phyloP scores from a whole-genome alignment of 2,329 filamentous ascomycete species.

The Grosmannia clavigera region DNA sequence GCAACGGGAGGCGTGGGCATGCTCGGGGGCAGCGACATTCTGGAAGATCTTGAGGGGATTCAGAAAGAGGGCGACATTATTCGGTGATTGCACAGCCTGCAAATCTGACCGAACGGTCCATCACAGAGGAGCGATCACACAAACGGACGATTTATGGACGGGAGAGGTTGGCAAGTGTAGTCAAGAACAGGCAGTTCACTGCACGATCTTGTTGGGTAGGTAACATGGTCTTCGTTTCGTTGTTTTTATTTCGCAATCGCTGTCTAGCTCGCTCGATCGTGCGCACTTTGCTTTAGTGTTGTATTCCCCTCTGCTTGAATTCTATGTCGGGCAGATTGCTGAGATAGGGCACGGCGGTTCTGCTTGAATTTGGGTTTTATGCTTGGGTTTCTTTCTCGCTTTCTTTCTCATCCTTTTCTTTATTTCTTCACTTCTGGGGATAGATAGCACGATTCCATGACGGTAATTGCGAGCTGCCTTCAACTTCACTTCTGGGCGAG shows the following conservation, averaged over 20 bases:
- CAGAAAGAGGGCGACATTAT: conserved; percentile 63
- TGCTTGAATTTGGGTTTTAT: neutral
- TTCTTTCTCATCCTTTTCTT: neutral
- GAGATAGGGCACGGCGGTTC: neutral
- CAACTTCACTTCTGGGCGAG: neutral
- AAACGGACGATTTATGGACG: neutral
- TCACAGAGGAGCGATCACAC: neutral
- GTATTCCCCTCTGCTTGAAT: too few species aligned
- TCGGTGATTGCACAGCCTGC: conserved; percentile 32
- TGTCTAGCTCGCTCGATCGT: too few species aligned
- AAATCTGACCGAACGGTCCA: neutral
- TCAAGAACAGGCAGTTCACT: neutral
- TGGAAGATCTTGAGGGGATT: conserved; percentile 71
- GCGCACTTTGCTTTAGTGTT: too few species aligned
- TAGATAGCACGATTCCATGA: neutral
- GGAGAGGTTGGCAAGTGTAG: neutral
- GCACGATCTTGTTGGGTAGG: neutral
- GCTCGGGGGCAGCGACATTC: conserved; percentile 71
- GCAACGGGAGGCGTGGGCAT: conserved; percentile 43
- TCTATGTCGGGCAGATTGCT: neutral
- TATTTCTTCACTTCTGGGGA: neutral
- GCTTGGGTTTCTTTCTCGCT: neutral
- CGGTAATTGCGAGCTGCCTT: neutral
- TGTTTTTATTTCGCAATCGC: neutral
- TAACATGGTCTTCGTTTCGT: neutral